Conservation (phyloP, 441 rosid genomes). For the Melianthus villosus region DNA sequence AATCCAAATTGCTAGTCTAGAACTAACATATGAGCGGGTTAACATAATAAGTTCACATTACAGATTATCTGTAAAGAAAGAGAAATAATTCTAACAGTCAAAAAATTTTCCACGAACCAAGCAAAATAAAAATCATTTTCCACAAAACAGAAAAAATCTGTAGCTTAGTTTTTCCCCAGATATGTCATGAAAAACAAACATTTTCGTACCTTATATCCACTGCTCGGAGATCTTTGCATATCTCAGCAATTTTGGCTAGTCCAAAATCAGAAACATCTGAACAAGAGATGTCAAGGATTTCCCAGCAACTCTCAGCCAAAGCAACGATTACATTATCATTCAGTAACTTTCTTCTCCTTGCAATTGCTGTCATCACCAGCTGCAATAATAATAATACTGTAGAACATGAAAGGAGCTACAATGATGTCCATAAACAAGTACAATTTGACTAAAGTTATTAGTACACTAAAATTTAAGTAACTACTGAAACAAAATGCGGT, state of each 20-base stretch:
- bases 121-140: too few relatives aligned
- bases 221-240: constrained; percentile 54
- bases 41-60: too few relatives aligned
- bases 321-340: constrained; percentile 39
- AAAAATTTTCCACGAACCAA: too few relatives aligned
- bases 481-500: not conserved
- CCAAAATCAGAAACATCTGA: constrained; percentile 62
- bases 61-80: too few relatives aligned
- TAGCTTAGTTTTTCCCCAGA: not conserved
- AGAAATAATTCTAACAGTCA: too few relatives aligned
- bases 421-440: too few relatives aligned
- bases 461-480: too few relatives aligned
- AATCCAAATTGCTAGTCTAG: too few relatives aligned
- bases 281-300: constrained; percentile 61
- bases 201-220: constrained; percentile 62
- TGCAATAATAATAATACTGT: constrained; percentile 12
- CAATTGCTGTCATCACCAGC: constrained; percentile 65
- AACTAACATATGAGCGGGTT: too few relatives aligned
- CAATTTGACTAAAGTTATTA: too few relatives aligned
- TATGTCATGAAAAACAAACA: not conserved
- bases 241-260: constrained; percentile 33
- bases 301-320: constrained; percentile 72
- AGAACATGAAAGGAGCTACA: not conserved
- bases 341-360: constrained; percentile 60
- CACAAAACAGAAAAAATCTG: too few relatives aligned